Percentiles rank a stretch among this genome's conserved stretches.
phyloP scores from a whole-genome alignment of 108 stramenopile species.

The Stephanodiscus minutulus region DNA sequence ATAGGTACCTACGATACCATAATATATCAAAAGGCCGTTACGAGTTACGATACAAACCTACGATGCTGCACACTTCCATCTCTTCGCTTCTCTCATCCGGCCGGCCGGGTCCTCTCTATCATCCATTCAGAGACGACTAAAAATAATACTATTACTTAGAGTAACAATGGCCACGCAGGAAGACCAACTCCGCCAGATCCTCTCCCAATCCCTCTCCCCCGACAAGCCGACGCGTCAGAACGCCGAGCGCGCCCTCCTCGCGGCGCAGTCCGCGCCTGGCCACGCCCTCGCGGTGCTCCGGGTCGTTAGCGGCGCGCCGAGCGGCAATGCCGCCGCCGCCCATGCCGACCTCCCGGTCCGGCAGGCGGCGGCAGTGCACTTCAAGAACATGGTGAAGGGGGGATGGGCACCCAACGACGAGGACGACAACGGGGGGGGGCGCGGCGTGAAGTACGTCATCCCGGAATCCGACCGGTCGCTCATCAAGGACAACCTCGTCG shows the following conservation, averaged over 20 bases:
- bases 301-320: conserved; percentile 52
- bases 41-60: no score
- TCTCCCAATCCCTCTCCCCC: conserved; percentile 77
- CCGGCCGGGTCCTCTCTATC: no score
- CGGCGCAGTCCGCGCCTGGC: conserved; percentile 52
- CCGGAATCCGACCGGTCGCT: conserved; percentile 71
- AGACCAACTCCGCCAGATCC: conserved; percentile 58
- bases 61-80: no score
- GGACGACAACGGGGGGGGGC: conserved; percentile 59
- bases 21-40: no score
- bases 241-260: conserved; percentile 67
- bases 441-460: conserved; percentile 53
- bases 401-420: conserved; percentile 85
- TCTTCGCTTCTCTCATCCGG: no score
- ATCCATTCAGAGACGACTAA: no score
- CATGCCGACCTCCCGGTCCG: conserved; percentile 52
- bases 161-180: conserved; percentile 16
- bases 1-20: no score
- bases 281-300: conserved; percentile 69
- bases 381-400: conserved; percentile 97
- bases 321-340: conserved; percentile 4
- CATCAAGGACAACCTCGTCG: conserved; percentile 93
- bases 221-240: conserved; percentile 54
- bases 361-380: conserved; percentile 93
- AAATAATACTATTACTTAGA: no score